These are phyloP conservation scores for Peronospora farinosa DNA, from an alignment of 352 stramenopile genomes.

Conservation along the genomic window DNA sequence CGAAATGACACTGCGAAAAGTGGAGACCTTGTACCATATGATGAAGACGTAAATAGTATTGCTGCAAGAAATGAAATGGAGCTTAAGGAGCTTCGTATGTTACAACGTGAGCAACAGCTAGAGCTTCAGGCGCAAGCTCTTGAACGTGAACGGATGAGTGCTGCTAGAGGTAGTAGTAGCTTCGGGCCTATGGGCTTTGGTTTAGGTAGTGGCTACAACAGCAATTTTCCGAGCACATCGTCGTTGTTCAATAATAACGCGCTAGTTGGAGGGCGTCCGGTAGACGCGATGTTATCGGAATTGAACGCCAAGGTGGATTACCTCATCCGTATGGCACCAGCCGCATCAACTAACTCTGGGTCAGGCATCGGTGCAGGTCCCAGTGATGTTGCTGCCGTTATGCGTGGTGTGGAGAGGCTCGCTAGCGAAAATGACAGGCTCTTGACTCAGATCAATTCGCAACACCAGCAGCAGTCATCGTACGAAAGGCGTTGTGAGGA, in stretches of 20 bases:
- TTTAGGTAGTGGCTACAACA: slow-evolving; percentile 17
- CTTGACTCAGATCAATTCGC: slow-evolving; percentile 68
- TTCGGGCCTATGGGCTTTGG: slow-evolving; percentile 28
- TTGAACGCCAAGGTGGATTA: slow-evolving; percentile 75
- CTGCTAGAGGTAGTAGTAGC: slow-evolving; percentile 10
- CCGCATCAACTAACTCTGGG: slow-evolving; percentile 14
- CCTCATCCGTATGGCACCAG: slow-evolving; percentile 57
- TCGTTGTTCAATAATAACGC: slow-evolving; percentile 26
- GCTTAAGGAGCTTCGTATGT: slow-evolving; percentile 43
- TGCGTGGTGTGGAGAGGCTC: slow-evolving; percentile 69
- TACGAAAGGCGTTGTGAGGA: slow-evolving; percentile 73
- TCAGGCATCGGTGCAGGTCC: slow-evolving; percentile 25
- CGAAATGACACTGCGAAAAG: slow-evolving; percentile 16
- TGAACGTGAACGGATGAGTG: slow-evolving; percentile 31
- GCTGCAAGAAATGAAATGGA: slow-evolving; percentile 47
- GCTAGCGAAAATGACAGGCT: slow-evolving; percentile 69
- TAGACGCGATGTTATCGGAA: slow-evolving; percentile 48
- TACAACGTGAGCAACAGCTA: slow-evolving; percentile 49
- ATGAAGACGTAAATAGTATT: slow-evolving; percentile 28
- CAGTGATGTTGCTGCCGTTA: slow-evolving; percentile 50
- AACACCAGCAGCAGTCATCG: slow-evolving; percentile 62
- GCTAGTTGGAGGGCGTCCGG: slow-evolving; percentile 32
- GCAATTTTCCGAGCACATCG: slow-evolving; percentile 24
- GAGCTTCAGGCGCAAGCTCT: slow-evolving; percentile 44
- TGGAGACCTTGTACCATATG: slow-evolving; percentile 46